Evolutionary conservation across 768 basidiomycete species (phyloP), one percentile per base, ranked within the genome.

Genomic region (Trametes coccinea): DNA sequence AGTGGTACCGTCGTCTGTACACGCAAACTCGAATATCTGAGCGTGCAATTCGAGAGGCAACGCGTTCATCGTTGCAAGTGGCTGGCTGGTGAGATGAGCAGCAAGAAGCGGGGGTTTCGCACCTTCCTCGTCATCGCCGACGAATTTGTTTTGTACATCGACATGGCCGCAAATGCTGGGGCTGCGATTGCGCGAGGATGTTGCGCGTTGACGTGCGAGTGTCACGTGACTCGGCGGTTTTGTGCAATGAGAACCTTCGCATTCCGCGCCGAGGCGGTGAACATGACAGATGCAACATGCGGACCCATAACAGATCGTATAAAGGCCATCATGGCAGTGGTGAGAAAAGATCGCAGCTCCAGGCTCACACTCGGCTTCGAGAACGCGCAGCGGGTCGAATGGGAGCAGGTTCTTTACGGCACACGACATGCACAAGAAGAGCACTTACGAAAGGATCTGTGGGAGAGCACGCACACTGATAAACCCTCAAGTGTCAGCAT

Each of bases 11-110:
- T 71, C 72, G 60, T 73, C 74, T 0, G 67, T 67, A 56, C 74
- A 74, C 7, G 74, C 74, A 10, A 70, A 56, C 41, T 65, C 49
- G 60, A 72, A 70, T n/a, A 75, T 72, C 39, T 70, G 70, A 2
- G 66, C 57, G 61, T 69, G 72, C 13, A 75, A 60, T 53, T 75
- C 74, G 29, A 70, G 59, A 0, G 74, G 74, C 56, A 65, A 63
- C 22, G 55, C 39, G 27, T 65, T 61, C 71, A 66, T 71, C 27
- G 56, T 17, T 22, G 39, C 16, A 2, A 31, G 30, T 14, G 11
- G 56, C 5, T 27, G 53, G 34, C 22, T 29, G 30, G 33, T 47
- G 40, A 22, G 52, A 48, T 14, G 56, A 22, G 53, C 27, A 4
- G 45, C n/a, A 16, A 51, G 27, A 11, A 22, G 37, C 51, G 22